Base-by-base conservation (phyloP, 2,329 filamentous ascomycete genomes). In the Ceratocystis colombiana region DNA sequence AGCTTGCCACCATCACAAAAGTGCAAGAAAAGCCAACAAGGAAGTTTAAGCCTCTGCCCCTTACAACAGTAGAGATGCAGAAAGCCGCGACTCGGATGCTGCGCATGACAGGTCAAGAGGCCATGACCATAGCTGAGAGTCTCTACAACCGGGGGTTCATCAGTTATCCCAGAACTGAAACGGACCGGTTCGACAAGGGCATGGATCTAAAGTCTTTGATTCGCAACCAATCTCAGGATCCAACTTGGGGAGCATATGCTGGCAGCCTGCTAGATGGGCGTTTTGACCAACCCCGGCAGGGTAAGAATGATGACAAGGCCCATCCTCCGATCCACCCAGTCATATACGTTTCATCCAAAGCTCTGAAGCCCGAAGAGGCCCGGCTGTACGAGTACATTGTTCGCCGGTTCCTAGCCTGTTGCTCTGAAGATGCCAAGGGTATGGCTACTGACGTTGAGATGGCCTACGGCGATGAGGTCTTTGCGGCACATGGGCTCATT, bases 291-390 rank as follows among this genome's bases (percentile, higher is more conserved):
- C 94, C 94, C 20, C 85, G 93, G 53, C 83, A 87, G 70, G 94
- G 94, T 3, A 83, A 85, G 64, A 85, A 97, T 74, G 96, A 99
- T 74, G 94, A 99, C 75, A 94, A 96, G 75, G 94, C 94, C 0
- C 94, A 99, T 76, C 94, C 94, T 30, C 94, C 94, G 0, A 99
- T 99, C 68, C 94, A 99, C 71, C 94, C 94, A 0, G 88, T 99
- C 68, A 88, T 88, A n/a, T 95, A 89, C 73, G 90, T 88, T 5
- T 82, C 83, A 0, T 82, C 86, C 0, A 79, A 79, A 0, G 83
- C 90, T 2, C 78, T 83, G 25, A 84, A 79, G 65, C 79, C 84
- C 1, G 80, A 88, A 64, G 90, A 96, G 73, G 84, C 82, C 64
- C 86, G 85, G 28, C 82, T 99, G 1, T 96, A 97, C 73, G 93